A percentile compares a stretch with the other conserved stretches of the same genome.
phyloP scores from a whole-genome alignment of 78 protist genomes.

The Dictyostelium capitatum region DNA sequence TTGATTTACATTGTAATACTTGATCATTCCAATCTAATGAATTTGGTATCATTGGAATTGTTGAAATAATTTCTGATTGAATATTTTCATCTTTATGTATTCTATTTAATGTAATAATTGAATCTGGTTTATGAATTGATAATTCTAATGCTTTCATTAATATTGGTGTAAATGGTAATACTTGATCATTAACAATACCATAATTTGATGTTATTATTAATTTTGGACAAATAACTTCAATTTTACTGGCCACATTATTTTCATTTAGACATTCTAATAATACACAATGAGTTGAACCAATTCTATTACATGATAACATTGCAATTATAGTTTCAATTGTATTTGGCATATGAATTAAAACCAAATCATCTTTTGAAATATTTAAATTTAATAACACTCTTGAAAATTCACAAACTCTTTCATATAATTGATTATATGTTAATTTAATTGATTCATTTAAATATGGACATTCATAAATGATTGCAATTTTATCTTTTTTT shows the following conservation, averaged over 20 bases:
- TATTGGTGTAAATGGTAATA: not conserved
- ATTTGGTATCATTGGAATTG: not conserved
- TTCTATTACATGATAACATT: conserved; percentile 96
- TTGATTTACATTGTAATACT: not conserved
- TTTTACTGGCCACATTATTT: no score
- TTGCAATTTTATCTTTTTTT: conserved; percentile 12
- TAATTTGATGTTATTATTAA: conserved; percentile 3
- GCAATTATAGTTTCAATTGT: conserved; percentile 76
- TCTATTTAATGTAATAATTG: not conserved
- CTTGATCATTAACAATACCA: not conserved
- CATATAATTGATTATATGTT: not conserved
- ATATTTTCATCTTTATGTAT: no score
- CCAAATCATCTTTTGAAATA: conserved; percentile 88
- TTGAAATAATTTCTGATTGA: not conserved
- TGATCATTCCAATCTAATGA: not conserved
- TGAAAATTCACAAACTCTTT: conserved; percentile 83
- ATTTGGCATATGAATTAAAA: conserved; percentile 94
- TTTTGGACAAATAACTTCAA: not conserved
- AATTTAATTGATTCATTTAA: conserved; percentile 69
- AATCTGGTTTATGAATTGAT: not conserved
- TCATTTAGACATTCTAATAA: not conserved
- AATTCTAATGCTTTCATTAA: not conserved
- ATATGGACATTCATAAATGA: conserved; percentile 54
- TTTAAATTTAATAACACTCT: conserved; percentile 86
- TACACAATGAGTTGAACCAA: conserved; percentile 91